Evolutionary conservation across 2,329 filamentous ascomycete genomes (phyloP), one percentile per base, ranked within the genome.

Genomic region (Talaromyces sp.): DNA sequence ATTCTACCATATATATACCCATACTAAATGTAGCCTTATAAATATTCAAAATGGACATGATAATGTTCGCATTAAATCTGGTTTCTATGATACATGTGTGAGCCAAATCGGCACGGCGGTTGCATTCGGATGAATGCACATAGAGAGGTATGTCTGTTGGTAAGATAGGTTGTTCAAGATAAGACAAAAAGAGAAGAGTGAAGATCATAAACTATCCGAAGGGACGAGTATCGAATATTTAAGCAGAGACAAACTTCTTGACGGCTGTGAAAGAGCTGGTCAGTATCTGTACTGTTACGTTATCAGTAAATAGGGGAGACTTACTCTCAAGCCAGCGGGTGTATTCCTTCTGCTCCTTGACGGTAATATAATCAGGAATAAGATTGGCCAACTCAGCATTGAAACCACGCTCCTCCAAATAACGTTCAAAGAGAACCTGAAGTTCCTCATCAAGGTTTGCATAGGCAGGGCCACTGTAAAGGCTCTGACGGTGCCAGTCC

Each of bases 281-380:
- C 71, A 76, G 72, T 29, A 22, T n/a, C 3, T 69, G 60, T 67
- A 19, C 3, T 4, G 15, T 56, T 7, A 2, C 6, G 11, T 25
- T 56, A 19, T 22, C 19, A 15, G 19, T 19, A 56, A 22, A 25
- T 3, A 34, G 13, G 8, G 8, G 17, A 54, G 10, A 56, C 84
- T 79, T 78, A 86, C 85, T 88, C 79, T 88, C 86, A 78, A 99
- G 83, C 95, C 96, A 99, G 70, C 86, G 83, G 68, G 96, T 83
- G 80, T 99, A 99, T 85, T 99, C 95, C 82, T 89, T 91, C 87
- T 98, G 94, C 87, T 99, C 95, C 89, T 99, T 99, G 81, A 91
- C 88, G 77, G 98, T 93, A 75, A 98, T 93, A 82, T 97, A 99
- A 78, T 98, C 93, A 43, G 93, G 92, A 53, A 96, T 89, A 79